These are phyloP conservation scores for Forsythia suspensa DNA, from an alignment of 257 asterid genomes.

Conservation along the genomic window DNA sequence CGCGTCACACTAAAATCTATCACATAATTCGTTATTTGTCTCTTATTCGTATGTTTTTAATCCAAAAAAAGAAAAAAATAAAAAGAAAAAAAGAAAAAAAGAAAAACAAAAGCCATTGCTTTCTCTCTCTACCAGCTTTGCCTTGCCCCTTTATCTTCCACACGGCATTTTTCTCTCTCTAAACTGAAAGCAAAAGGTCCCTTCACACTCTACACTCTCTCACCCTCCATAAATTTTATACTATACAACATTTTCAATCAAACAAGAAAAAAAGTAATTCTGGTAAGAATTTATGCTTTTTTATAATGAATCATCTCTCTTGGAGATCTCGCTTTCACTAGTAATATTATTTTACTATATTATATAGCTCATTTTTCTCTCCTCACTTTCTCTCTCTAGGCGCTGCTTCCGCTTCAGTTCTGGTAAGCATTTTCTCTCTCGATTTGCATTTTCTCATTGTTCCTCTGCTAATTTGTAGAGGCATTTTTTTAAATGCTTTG, in stretches of 20 bases:
- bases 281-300: neutral
- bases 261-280: slow-evolving; percentile 2
- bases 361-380: neutral
- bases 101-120: neutral
- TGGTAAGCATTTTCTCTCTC: slow-evolving; percentile 35
- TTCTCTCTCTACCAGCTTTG: neutral
- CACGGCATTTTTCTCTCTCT: slow-evolving; percentile 29
- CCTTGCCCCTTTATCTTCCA: neutral
- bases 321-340: slow-evolving; percentile 21
- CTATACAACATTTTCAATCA: neutral
- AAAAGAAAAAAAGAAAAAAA: neutral
- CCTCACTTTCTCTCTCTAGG: slow-evolving; percentile 16
- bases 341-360: neutral
- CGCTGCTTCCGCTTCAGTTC: slow-evolving; percentile 38
- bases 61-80: neutral
- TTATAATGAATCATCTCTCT: neutral
- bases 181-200: slow-evolving; percentile 21
- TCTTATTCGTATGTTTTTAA: neutral
- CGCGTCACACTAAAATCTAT: neutral
- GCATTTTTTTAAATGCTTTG: slow-evolving; percentile 5
- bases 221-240: neutral
- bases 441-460: slow-evolving; percentile 17
- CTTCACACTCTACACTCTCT: slow-evolving; percentile 26
- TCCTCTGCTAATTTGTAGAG: neutral
- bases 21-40: neutral